Evolutionary conservation across 2,329 filamentous ascomycete species (phyloP).

Genomic region (Allantophomopsis lycopodina): DNA sequence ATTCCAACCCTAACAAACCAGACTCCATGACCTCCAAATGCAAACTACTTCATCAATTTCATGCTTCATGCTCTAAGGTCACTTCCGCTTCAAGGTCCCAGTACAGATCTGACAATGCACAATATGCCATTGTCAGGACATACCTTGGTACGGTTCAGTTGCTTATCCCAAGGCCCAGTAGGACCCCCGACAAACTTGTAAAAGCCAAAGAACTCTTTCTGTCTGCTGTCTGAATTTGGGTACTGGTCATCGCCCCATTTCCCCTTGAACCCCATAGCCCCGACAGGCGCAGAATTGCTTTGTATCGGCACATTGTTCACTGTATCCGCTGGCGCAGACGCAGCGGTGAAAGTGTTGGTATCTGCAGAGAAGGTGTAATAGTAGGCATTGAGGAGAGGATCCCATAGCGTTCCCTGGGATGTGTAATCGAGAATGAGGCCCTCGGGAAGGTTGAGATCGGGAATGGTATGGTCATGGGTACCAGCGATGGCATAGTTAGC

Average conservation of each 20-base stretch:
- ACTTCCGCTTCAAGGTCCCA: conserved; percentile 1
- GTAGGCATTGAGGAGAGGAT: conserved; percentile 40
- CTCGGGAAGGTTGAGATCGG: conserved; percentile 38
- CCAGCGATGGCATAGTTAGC: conserved; percentile 49
- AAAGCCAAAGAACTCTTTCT: conserved; percentile 23
- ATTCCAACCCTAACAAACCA: no score
- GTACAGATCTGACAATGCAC: conserved; percentile 13
- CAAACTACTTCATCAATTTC: no score
- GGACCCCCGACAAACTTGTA: conserved; percentile 42
- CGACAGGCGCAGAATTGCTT: conserved; percentile 25
- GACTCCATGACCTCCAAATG: no score
- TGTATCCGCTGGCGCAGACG: background rate
- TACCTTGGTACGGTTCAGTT: conserved; percentile 36
- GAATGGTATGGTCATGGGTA: conserved; percentile 48
- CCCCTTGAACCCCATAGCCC: conserved; percentile 41
- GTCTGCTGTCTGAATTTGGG: conserved; percentile 27
- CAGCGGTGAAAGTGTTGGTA: conserved; percentile 10
- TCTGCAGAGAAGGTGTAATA: conserved; percentile 35
- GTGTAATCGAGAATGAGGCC: conserved; percentile 40
- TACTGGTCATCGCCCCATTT: conserved; percentile 50
- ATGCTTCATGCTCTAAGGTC: no score
- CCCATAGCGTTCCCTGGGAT: conserved; percentile 41
- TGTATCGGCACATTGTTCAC: conserved; percentile 1
- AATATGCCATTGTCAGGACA: conserved; percentile 31
- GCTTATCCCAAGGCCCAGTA: conserved; percentile 46